These are phyloP conservation scores for Microsporum ferrugineum DNA, from an alignment of 2,329 filamentous ascomycete species.

Conservation along the genomic window DNA sequence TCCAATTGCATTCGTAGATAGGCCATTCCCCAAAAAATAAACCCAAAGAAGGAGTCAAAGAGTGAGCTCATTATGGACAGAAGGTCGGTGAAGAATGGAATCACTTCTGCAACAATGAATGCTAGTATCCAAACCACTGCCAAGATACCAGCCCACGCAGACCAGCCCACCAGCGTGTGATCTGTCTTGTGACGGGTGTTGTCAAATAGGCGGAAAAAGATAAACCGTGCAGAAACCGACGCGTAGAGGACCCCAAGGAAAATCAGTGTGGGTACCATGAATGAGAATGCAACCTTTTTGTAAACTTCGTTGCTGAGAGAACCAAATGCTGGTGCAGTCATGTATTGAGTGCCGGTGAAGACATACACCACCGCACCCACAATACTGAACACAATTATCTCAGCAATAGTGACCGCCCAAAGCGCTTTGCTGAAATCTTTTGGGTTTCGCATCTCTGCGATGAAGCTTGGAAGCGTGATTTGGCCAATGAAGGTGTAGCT, in stretches of 20 bases:
- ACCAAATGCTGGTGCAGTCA: constrained; percentile 76
- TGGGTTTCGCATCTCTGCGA: constrained; percentile 76
- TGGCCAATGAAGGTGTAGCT: constrained; percentile 94
- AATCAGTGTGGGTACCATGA: constrained; percentile 91
- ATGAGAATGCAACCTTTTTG: constrained; percentile 82
- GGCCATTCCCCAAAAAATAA: constrained; percentile 64
- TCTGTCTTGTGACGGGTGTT: constrained; percentile 66
- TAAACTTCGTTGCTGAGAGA: constrained; percentile 61
- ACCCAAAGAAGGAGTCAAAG: constrained; percentile 70
- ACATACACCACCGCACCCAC: constrained; percentile 72
- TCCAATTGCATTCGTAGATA: constrained; percentile 35
- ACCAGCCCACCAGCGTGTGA: constrained; percentile 75
- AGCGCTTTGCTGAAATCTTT: constrained; percentile 87
- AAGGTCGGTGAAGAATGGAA: constrained; percentile 78
- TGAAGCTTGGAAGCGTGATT: constrained; percentile 87
- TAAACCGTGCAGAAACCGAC: constrained; percentile 75
- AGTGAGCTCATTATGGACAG: constrained; percentile 52
- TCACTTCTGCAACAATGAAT: constrained; percentile 84
- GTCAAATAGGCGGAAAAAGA: constrained; percentile 82
- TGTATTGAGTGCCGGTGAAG: constrained; percentile 84
- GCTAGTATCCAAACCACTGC: constrained; percentile 65
- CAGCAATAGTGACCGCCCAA: constrained; percentile 79
- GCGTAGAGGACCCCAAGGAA: constrained; percentile 87
- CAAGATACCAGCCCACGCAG: constrained; percentile 63
- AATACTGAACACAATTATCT: constrained; percentile 73